Evolutionary conservation across 2,329 filamentous ascomycete species (phyloP), one percentile per base, ranked within the genome.

Genomic region (Thelonectria blattea): DNA sequence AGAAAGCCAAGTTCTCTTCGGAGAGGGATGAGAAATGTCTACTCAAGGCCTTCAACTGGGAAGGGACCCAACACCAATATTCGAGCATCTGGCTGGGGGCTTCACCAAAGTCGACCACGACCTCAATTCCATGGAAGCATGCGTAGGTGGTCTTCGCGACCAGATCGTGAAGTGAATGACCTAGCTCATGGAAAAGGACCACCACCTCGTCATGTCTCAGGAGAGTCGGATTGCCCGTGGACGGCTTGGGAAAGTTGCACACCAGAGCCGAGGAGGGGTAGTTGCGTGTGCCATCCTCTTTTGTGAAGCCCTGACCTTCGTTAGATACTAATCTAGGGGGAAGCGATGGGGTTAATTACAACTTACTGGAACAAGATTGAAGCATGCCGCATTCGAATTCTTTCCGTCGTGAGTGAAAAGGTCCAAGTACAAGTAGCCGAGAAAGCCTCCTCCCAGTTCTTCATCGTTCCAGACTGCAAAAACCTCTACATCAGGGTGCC

Each of bases 71-170:
- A 39, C 39, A 45, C 51, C 51, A 53, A n/a, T 43, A 32, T 9
- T 53, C 51, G 18, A 53, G 39, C 39, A 53, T 45, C 39, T 43
- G 39, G 17, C 51, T 53, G 3, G 51, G 51, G 17, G 51, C 51
- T 45, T 53, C 51, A 8, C 51, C 51, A 45, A 53, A 53, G 24
- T 53, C 51, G 14, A 45, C 41, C n/a, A 34, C 51, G 22, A 18
- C 18, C 20, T 41, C 34, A n/a, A 20, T 41, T 17, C 48, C 48
- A 8, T 51, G 48, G 10, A 51, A 51, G 34, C 48, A 27, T 15
- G 48, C 48, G n/a, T 51, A 51, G 2, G 4, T 41, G 34, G 27
- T 18, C 34, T 41, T 51, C 10, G 48, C 10, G 24, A 41, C 34
- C 24, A 51, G 20, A 24, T 51, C 48, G 15, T 51, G 48, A 7